Percentiles rank a stretch among this genome's conserved stretches.
Evolutionary conservation across 179 eudicot species (phyloP).

Genomic region (Corrigiola litoralis): DNA sequence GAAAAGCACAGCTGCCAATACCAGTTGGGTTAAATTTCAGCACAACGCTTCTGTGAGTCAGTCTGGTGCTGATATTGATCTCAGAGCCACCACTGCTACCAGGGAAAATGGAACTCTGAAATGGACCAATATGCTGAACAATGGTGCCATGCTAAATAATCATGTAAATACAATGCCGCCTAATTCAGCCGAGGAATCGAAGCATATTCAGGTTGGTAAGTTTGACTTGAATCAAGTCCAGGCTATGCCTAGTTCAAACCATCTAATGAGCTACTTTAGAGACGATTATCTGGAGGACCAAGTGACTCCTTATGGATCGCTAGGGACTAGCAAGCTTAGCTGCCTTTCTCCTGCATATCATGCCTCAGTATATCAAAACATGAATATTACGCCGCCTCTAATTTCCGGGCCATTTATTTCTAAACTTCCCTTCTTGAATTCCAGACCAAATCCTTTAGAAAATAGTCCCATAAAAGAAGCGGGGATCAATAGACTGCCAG

Average conservation of each 20-base stretch:
- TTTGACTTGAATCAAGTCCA: slow-evolving; percentile 24
- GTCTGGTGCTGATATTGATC: background rate
- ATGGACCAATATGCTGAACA: too few relatives aligned
- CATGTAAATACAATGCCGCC: background rate
- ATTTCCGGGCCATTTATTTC: slow-evolving; percentile 26
- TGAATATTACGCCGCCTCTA: background rate
- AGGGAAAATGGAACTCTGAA: background rate
- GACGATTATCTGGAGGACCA: background rate
- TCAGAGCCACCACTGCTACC: too few relatives aligned
- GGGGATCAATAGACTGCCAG: background rate
- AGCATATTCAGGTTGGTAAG: slow-evolving; percentile 8
- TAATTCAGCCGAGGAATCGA: slow-evolving; percentile 11
- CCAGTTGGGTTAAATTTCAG: background rate
- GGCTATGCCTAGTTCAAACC: slow-evolving; percentile 8
- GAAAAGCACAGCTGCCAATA: background rate
- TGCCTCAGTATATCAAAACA: background rate
- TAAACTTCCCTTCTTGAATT: slow-evolving; percentile 35
- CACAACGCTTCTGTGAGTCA: background rate
- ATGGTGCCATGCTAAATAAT: background rate
- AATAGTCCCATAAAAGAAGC: background rate
- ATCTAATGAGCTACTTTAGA: background rate
- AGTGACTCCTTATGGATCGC: background rate
- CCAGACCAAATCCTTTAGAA: slow-evolving; percentile 26
- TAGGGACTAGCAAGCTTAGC: background rate
- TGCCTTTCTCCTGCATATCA: background rate